These are phyloP conservation scores for Myriosclerotinia scirpicola DNA, from an alignment of 2,329 filamentous ascomycete genomes.

Conservation along the genomic window DNA sequence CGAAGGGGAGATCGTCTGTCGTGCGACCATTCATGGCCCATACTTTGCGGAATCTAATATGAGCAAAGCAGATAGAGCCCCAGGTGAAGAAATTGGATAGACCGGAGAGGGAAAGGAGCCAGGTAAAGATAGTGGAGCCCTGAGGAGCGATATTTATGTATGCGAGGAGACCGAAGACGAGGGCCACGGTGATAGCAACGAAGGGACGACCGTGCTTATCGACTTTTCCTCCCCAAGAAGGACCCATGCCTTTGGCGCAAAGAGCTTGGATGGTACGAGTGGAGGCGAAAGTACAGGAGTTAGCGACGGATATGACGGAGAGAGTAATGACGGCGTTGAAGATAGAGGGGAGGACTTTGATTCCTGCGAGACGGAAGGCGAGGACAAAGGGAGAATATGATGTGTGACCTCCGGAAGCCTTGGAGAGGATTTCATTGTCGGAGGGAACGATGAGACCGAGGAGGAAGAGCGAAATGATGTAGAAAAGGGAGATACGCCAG, in stretches of 20 bases:
- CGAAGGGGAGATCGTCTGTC: constrained; percentile 51
- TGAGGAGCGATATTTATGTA: constrained; percentile 59
- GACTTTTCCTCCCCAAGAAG: constrained; percentile 73
- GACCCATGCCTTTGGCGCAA: constrained; percentile 82
- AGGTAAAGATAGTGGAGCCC: constrained; percentile 65
- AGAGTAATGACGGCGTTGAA: constrained; percentile 95
- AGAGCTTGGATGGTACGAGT: constrained; percentile 87
- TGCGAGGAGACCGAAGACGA: constrained; percentile 58
- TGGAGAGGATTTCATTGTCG: constrained; percentile 60
- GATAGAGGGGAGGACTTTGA: constrained; percentile 76
- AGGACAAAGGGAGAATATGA: constrained; percentile 86
- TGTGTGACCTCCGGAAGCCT: constrained; percentile 63
- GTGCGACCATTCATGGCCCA: constrained; percentile 60
- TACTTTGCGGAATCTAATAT: constrained; percentile 64
- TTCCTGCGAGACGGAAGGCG: constrained; percentile 81
- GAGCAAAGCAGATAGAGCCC: constrained; percentile 65
- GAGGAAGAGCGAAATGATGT: constrained; percentile 77
- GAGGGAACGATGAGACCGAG: constrained; percentile 82
- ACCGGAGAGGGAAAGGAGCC: constrained; percentile 71
- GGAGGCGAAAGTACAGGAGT: constrained; percentile 87
- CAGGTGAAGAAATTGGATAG: constrained; percentile 75
- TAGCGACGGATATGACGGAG: constrained; percentile 86
- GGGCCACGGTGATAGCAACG: constrained; percentile 51
- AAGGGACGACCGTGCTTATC: constrained; percentile 77
- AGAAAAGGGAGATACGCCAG: constrained; percentile 86